A percentile compares a stretch with the other conserved stretches of the same genome.
Evolutionary conservation across 345 rosid species (phyloP).

Genomic region (Dovyalis caffra): DNA sequence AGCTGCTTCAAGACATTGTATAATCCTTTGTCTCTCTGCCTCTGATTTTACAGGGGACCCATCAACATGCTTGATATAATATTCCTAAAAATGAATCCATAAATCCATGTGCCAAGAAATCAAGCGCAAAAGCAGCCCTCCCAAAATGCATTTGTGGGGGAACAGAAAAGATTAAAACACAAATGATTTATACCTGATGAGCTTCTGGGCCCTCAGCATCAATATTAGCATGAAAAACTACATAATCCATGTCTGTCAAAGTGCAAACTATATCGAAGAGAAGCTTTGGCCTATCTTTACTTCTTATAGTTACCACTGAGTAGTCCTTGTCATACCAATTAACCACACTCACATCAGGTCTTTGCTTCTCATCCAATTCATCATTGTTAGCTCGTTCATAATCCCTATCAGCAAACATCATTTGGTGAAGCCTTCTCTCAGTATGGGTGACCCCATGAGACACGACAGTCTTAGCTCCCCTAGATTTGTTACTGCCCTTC

Average conservation of each 20-base stretch:
- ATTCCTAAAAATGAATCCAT: conserved; percentile 51
- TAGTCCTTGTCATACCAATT: conserved; percentile 85
- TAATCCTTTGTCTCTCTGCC: conserved; percentile 75
- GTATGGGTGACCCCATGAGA: conserved; percentile 64
- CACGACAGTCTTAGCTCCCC: conserved; percentile 67
- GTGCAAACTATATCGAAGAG: conserved; percentile 85
- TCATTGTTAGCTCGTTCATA: conserved; percentile 55
- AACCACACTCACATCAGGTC: conserved; percentile 72
- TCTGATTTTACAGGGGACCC: conserved; percentile 88
- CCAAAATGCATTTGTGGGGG: background rate
- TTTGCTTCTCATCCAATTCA: conserved; percentile 50
- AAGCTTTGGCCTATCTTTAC: conserved; percentile 94
- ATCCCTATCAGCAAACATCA: conserved; percentile 98
- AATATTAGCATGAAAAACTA: conserved; percentile 85
- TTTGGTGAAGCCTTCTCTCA: conserved; percentile 92
- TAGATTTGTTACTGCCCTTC: conserved; percentile 65
- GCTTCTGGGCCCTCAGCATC: conserved; percentile 70
- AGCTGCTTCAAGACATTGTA: conserved; percentile 93
- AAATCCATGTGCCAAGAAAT: conserved; percentile 1
- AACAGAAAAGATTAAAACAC: background rate
- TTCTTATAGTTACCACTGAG: conserved; percentile 69
- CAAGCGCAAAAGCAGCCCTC: background rate
- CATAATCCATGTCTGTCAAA: conserved; percentile 94
- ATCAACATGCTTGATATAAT: conserved; percentile 78
- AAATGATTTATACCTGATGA: conserved; percentile 52